phyloP scores from a whole-genome alignment of 331 rosid species.

The Rosa hybrid region DNA sequence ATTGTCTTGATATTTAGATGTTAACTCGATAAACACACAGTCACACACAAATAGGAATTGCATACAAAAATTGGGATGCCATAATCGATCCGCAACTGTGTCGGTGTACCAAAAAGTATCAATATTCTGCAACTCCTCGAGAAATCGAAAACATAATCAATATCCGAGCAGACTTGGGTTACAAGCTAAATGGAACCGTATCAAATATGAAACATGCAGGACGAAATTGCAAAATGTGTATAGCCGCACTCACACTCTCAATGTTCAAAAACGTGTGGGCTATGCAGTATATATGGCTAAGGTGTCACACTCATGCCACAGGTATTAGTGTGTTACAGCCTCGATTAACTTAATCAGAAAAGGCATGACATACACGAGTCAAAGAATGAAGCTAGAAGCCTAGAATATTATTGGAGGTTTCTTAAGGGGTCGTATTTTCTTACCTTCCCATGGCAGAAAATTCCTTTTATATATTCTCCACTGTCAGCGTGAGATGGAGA shows the following conservation, averaged over 20 bases:
- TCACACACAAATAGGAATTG: neutral
- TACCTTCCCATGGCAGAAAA: constrained; percentile 13
- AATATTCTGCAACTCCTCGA: neutral
- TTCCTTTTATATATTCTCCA: neutral
- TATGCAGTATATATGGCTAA: neutral
- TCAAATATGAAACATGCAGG: neutral
- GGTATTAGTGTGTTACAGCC: neutral
- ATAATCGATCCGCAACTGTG: neutral
- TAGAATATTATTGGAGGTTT: neutral
- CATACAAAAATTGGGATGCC: neutral
- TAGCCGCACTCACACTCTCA: neutral
- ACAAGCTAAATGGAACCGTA: neutral
- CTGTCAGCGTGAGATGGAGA: neutral
- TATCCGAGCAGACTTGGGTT: neutral
- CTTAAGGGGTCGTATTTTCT: constrained; percentile 9
- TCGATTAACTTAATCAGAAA: neutral
- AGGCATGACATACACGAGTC: neutral
- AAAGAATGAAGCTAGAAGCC: neutral
- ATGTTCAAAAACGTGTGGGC: constrained; percentile 7
- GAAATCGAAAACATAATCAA: neutral
- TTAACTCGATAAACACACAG: neutral
- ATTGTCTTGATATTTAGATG: too few relatives aligned
- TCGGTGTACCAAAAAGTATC: neutral
- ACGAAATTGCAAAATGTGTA: neutral
- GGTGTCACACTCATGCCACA: neutral